Percentiles rank a stretch among this genome's conserved stretches.
These are phyloP conservation scores for Agapanthus africanus DNA, from an alignment of 106 monocot genomes.

Conservation along the genomic window DNA sequence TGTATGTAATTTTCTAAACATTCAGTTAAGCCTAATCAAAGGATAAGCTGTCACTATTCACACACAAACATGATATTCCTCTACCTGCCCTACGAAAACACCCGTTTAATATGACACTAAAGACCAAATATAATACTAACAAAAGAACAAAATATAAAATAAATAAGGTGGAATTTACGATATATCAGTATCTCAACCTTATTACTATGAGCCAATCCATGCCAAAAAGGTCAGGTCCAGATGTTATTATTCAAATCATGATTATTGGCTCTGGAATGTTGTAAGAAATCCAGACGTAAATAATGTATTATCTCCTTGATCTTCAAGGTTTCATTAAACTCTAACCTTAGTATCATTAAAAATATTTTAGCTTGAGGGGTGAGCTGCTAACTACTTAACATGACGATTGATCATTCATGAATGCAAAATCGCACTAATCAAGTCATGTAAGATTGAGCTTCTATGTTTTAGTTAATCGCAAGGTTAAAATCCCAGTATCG, in stretches of 20 bases:
- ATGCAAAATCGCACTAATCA: not conserved
- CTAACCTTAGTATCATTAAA: not conserved
- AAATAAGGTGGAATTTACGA: too few species aligned
- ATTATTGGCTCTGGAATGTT: not conserved
- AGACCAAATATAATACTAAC: too few species aligned
- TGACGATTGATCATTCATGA: not conserved
- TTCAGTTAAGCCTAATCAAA: not conserved
- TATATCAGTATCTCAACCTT: too few species aligned
- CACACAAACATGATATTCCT: not conserved
- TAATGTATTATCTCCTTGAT: not conserved
- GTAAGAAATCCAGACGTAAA: not conserved
- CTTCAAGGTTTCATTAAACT: conserved; percentile 3
- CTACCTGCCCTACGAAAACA: too few species aligned
- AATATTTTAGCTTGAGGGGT: not conserved
- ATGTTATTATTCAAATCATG: too few species aligned
- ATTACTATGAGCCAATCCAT: too few species aligned
- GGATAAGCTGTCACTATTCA: not conserved
- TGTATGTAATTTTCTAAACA: not conserved
- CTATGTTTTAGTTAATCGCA: not conserved
- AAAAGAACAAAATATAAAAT: too few species aligned
- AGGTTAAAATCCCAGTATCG: too few species aligned
- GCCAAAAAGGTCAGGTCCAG: too few species aligned
- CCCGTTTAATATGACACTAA: too few species aligned
- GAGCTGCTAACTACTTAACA: not conserved
- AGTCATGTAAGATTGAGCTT: not conserved